These are phyloP conservation scores for Citrus maxima DNA, from an alignment of 345 rosid genomes.

Conservation along the genomic window DNA sequence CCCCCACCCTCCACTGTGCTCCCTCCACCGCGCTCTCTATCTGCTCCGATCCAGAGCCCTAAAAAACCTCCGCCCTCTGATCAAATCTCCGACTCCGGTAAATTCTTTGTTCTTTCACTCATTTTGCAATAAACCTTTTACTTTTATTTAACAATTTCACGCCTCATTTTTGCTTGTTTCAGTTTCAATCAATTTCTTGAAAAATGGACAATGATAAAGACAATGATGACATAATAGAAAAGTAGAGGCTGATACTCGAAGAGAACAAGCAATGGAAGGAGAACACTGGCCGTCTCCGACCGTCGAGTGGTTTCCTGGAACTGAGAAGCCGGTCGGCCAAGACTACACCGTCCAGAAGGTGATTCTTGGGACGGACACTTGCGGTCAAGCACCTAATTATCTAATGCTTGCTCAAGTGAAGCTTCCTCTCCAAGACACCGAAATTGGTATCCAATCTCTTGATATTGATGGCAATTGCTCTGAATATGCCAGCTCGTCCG, in stretches of 20 bases:
- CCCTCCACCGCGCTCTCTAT: no score
- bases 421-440: conserved; percentile 88
- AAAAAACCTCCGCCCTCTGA: no score
- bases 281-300: conserved; percentile 99
- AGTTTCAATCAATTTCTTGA: no score
- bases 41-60: no score
- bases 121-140: no score
- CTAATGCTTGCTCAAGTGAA: conserved; percentile 94
- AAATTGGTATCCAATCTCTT: conserved; percentile 83
- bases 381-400: conserved; percentile 89
- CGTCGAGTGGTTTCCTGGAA: conserved; percentile 90
- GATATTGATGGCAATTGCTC: conserved; percentile 63
- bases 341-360: conserved; percentile 93
- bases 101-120: no score
- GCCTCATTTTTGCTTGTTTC: no score
- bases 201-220: no score
- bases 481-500: conserved; percentile 64
- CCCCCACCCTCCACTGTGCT: no score
- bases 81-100: no score
- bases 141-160: no score
- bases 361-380: conserved; percentile 95
- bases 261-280: conserved; percentile 99
- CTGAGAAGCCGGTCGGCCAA: conserved; percentile 85
- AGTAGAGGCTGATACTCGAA: conserved; percentile 69
- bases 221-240: conserved; percentile 95